phyloP scores from a whole-genome alignment of 1,139 yeast species.

The Saccharomyces uvarum region DNA sequence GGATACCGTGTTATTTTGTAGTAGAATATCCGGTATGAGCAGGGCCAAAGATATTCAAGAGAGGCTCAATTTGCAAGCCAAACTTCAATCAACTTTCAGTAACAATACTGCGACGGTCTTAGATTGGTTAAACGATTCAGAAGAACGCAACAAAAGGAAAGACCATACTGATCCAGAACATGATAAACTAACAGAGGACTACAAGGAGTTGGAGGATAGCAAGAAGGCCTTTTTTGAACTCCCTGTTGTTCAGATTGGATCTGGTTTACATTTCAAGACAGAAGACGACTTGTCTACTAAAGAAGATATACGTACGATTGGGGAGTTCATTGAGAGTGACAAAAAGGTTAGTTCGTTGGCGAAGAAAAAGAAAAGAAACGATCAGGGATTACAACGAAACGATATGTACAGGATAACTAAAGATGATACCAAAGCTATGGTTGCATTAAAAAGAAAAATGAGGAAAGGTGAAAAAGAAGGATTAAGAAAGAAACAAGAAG shows the following conservation, averaged over 20 bases:
- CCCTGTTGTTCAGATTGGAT: conserved; percentile 32
- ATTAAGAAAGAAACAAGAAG: conserved; percentile 7
- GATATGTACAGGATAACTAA: conserved; percentile 24
- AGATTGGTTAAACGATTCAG: conserved; percentile 20
- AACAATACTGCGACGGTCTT: conserved; percentile 22
- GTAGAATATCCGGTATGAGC: conserved; percentile 18
- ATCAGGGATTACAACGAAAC: conserved; percentile 11
- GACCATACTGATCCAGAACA: background rate
- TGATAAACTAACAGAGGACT: conserved; percentile 7
- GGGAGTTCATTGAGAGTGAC: conserved; percentile 31
- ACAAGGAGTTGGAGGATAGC: conserved; percentile 18
- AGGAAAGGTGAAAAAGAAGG: conserved; percentile 17
- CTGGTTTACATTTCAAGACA: conserved; percentile 22
- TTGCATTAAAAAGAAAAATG: conserved; percentile 30
- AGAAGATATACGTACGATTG: conserved; percentile 29
- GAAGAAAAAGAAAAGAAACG: conserved; percentile 24
- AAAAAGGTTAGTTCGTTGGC: conserved; percentile 29
- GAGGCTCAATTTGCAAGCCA: conserved; percentile 33
- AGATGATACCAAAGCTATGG: conserved; percentile 32
- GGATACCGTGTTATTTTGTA: background rate
- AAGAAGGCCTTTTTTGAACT: conserved; percentile 24
- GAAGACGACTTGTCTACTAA: conserved; percentile 4
- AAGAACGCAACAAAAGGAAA: conserved; percentile 3
- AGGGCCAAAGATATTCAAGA: conserved; percentile 36
- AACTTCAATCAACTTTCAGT: conserved; percentile 28